Conservation (phyloP, 257 asterid genomes). For the Gynochthodes officinalis region DNA sequence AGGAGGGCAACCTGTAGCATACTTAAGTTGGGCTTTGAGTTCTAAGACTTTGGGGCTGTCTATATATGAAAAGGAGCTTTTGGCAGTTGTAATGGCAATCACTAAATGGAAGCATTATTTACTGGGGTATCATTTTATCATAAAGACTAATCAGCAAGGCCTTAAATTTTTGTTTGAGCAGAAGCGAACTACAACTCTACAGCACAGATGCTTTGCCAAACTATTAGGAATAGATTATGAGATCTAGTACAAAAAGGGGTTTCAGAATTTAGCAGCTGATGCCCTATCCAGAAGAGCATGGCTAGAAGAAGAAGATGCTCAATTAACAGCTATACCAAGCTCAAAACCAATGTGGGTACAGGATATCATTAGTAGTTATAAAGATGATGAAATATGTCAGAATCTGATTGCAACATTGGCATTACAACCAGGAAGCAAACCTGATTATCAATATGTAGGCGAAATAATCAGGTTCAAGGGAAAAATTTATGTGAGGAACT, state of each 20-base stretch:
- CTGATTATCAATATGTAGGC: too few species aligned
- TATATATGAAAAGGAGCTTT: not conserved
- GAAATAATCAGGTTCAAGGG: too few species aligned
- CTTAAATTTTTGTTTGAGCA: not conserved
- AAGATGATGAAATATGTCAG: too few species aligned
- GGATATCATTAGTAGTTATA: too few species aligned
- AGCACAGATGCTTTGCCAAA: not conserved
- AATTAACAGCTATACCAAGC: too few species aligned
- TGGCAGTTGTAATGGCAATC: not conserved
- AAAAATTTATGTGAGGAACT: too few species aligned
- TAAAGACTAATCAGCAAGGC: not conserved
- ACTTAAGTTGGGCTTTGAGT: not conserved
- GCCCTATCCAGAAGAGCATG: not conserved
- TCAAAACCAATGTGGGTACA: too few species aligned
- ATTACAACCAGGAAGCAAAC: too few species aligned
- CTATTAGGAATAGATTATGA: not conserved
- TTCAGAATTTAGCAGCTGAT: not conserved
- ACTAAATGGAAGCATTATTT: not conserved
- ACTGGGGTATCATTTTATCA: not conserved
- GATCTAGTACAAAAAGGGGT: not conserved
- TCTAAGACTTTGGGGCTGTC: not conserved
- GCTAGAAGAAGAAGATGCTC: too few species aligned
- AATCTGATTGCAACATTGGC: too few species aligned
- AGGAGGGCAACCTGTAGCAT: not conserved
- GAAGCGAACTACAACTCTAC: not conserved